phyloP scores from a whole-genome alignment of 345 rosid genomes.

The Clausena lansium region DNA sequence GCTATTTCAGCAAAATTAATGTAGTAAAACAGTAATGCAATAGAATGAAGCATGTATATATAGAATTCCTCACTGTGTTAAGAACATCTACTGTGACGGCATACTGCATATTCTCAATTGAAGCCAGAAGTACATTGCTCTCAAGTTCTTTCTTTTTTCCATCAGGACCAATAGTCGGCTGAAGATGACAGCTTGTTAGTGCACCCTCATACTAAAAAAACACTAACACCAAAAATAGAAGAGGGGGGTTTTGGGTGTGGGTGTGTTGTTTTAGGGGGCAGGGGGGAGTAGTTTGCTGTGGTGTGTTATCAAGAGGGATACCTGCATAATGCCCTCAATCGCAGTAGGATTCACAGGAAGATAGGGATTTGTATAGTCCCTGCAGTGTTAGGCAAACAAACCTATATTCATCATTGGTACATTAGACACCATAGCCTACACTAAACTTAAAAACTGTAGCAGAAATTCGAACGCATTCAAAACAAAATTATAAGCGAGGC shows the following conservation, averaged over 20 bases:
- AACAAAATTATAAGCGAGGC: neutral
- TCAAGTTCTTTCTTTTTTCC: conserved; percentile 86
- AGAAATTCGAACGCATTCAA: neutral
- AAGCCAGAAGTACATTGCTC: conserved; percentile 92
- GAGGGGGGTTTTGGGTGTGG: no score
- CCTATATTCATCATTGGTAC: conserved; percentile 19
- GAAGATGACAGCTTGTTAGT: conserved; percentile 27
- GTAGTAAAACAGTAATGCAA: neutral
- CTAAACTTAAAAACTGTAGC: conserved; percentile 5
- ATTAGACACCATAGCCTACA: neutral
- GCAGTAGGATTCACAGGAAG: conserved; percentile 98
- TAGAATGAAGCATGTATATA: neutral
- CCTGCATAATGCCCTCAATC: conserved; percentile 83
- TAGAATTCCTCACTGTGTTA: conserved; percentile 60
- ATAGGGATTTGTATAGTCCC: conserved; percentile 96
- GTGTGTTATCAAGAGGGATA: conserved; percentile 12
- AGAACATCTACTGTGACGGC: conserved; percentile 92
- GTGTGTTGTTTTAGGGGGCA: no score
- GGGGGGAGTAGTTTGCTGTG: no score
- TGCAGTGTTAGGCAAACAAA: conserved; percentile 32
- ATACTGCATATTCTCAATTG: conserved; percentile 97
- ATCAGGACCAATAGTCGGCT: conserved; percentile 83
- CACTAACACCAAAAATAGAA: neutral
- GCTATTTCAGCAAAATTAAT: conserved; percentile 7
- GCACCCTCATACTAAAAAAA: neutral